phyloP scores from a whole-genome alignment of 2,329 filamentous ascomycete species.

The Botrytis aclada region DNA sequence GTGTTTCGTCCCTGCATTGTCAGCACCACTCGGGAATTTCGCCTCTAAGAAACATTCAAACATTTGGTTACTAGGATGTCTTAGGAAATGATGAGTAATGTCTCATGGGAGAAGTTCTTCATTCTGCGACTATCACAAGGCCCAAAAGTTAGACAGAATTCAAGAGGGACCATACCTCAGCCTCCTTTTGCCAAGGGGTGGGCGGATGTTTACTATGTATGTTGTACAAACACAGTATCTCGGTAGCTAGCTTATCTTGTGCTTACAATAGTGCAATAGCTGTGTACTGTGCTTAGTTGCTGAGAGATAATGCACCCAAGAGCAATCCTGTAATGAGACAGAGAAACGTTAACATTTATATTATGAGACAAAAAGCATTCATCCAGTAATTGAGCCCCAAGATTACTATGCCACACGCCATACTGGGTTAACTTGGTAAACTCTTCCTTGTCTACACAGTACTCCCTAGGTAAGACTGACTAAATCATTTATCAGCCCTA shows the following conservation, averaged over 20 bases:
- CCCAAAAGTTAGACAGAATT: neutral
- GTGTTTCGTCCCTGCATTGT: conserved; percentile 8
- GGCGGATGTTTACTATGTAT: neutral
- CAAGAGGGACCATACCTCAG: neutral
- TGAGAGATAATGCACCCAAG: neutral
- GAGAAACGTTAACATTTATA: neutral
- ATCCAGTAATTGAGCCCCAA: neutral
- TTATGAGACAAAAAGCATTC: neutral
- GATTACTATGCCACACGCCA: neutral
- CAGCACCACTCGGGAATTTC: conserved; percentile 5
- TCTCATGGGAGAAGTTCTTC: neutral
- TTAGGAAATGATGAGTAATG: neutral
- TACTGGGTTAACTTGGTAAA: neutral
- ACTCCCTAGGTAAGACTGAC: neutral
- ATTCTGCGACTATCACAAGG: neutral
- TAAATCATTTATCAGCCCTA: conserved; percentile 5
- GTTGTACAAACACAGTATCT: neutral
- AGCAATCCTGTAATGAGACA: neutral
- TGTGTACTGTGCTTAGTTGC: neutral
- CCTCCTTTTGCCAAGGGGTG: conserved; percentile 8
- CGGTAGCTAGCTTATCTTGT: neutral
- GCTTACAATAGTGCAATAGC: neutral
- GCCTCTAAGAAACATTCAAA: neutral
- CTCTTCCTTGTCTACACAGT: neutral
- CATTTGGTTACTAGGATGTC: neutral